A percentile compares a stretch with the other conserved stretches of the same genome.
phyloP scores from a whole-genome alignment of 257 asterid species.

The Thymus mandschuricus region DNA sequence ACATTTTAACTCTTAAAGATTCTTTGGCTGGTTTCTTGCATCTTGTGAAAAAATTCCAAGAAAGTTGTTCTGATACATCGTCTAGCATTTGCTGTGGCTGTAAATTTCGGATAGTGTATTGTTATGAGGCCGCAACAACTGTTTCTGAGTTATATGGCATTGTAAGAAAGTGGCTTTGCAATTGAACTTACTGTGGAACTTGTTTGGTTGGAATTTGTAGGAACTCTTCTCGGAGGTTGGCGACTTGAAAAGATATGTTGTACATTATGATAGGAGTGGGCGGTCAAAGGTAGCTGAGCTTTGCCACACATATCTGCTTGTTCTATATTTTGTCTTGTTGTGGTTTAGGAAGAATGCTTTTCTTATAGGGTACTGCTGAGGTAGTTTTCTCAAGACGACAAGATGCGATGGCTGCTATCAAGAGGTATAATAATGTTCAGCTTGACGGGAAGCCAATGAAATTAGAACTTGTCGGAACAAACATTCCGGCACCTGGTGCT shows the following conservation, averaged over 20 bases:
- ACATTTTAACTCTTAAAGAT: background rate
- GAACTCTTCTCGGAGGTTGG: conserved; percentile 95
- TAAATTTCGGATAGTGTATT: background rate
- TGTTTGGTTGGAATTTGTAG: conserved; percentile 41
- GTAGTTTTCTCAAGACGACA: conserved; percentile 62
- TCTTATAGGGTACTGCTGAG: conserved; percentile 90
- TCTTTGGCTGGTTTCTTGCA: conserved; percentile 1
- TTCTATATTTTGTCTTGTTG: conserved; percentile 33
- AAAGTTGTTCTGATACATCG: background rate
- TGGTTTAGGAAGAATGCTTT: conserved; percentile 35
- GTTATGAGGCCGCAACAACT: background rate
- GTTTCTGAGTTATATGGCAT: conserved; percentile 14
- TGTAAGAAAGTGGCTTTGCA: conserved; percentile 11
- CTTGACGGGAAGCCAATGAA: conserved; percentile 83
- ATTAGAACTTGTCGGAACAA: conserved; percentile 60
- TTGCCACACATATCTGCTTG: conserved; percentile 30
- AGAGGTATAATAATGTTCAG: conserved; percentile 52
- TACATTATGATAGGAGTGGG: conserved; percentile 93
- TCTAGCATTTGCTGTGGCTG: background rate
- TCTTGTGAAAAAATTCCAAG: background rate
- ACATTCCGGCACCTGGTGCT: conserved; percentile 40
- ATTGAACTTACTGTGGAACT: conserved; percentile 19
- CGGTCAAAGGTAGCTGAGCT: conserved; percentile 83
- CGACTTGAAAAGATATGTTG: conserved; percentile 64
- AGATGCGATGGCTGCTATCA: conserved; percentile 79